Evolutionary conservation across 495 filamentous ascomycete genomes (phyloP), one percentile per base, ranked within the genome.

Genomic region (Lindgomyces ingoldianus): DNA sequence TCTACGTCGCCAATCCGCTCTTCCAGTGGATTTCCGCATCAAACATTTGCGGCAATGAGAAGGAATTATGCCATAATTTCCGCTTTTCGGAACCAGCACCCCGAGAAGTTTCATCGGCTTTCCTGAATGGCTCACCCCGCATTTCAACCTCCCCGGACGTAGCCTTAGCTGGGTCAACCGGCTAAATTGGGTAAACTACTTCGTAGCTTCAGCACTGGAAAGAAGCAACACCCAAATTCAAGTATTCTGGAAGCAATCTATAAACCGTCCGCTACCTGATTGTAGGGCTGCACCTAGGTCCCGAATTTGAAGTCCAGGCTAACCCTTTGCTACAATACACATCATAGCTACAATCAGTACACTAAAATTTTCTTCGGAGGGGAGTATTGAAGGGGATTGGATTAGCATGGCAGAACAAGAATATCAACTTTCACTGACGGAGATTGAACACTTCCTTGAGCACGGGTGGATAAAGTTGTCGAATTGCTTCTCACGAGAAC

Each of bases 401-500:
- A 21, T 41, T 24, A 55, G n/a, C n/a, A 60, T 52, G 55, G 49
- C 50, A 16, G 64, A 56, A 41, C 9, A 33, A 41, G 33, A 58
- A 26, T 52, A 57, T 46, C 49, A 70, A 51, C 83, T 91, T 41
- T 85, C 84, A 0, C 73, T 82, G 36, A 82, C 80, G 25, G 78
- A 91, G 70, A 85, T 85, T 62, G 81, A 81, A 48, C 84, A 87
- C 67, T 91, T 90, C 74, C 77, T 91, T 36, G 71, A 78, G 21
- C 79, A 88, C 73, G 87, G 88, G 61, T 90, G 81, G 76, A 65
- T 90, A 26, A 86, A 85, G 67, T 62, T 87, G 4, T 73, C 77
- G 1, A 60, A 76, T 44, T 87, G 84, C 75, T 91, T 90, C 75
- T 84, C 84, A 2, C 76, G 74, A 16, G 81, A 83, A 46, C 83